A percentile compares a stretch with the other conserved stretches of the same genome.
Evolutionary conservation across 2,329 filamentous ascomycete genomes (phyloP).

Genomic region (Akanthomyces dipterigenus): DNA sequence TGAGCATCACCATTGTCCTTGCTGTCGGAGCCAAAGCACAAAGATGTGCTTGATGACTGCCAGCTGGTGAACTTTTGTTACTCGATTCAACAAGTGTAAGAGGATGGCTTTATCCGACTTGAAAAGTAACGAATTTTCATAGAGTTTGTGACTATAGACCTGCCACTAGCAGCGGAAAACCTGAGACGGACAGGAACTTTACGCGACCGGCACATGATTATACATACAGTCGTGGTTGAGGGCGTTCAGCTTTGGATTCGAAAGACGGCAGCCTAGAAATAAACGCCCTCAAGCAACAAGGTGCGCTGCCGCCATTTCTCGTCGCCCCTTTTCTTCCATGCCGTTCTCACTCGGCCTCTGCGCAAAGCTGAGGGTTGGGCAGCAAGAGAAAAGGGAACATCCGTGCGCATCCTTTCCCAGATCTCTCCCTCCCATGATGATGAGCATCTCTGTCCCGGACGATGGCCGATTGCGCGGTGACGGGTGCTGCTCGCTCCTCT

Average conservation of each 20-base stretch:
- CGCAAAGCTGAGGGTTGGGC: not conserved
- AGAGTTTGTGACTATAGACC: not conserved
- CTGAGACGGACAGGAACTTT: not conserved
- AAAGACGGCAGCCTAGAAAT: too few relatives aligned
- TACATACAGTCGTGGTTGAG: not conserved
- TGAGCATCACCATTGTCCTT: not conserved
- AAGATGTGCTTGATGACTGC: too few relatives aligned
- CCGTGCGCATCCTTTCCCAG: not conserved
- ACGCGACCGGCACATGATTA: not conserved
- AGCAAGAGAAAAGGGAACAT: not conserved
- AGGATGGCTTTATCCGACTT: too few relatives aligned
- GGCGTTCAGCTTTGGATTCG: not conserved
- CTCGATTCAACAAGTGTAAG: too few relatives aligned
- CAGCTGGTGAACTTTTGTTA: too few relatives aligned
- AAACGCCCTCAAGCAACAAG: not conserved
- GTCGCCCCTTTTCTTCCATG: not conserved
- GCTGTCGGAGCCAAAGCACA: too few relatives aligned
- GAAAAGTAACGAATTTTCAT: too few relatives aligned
- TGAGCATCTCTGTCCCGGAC: conserved; percentile 1
- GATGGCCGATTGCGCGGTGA: conserved; percentile 6
- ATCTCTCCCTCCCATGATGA: not conserved
- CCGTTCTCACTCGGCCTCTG: too few relatives aligned
- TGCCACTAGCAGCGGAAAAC: not conserved
- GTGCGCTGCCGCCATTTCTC: not conserved
- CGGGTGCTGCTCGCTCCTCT: not conserved